Evolutionary conservation across 768 basidiomycete species (phyloP).

Genomic region (Pulveroboletus sp.): DNA sequence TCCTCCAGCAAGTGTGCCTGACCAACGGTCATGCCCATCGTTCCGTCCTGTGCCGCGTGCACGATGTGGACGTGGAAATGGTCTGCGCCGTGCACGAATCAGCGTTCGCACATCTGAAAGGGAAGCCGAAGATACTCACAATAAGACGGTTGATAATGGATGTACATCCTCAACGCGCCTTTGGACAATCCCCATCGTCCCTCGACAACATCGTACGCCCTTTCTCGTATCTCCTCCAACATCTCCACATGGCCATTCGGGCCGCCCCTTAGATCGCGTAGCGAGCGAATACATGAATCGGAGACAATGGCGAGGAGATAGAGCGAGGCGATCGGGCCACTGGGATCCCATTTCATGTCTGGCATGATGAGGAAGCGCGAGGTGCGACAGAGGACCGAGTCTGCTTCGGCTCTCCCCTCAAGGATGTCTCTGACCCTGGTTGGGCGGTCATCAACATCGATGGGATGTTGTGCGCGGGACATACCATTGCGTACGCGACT

Average conservation of each 20-base stretch:
- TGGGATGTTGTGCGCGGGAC: not conserved
- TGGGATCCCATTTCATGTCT: constrained; percentile 97
- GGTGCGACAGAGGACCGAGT: constrained; percentile 64
- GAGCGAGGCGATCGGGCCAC: constrained; percentile 54
- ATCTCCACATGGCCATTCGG: constrained; percentile 55
- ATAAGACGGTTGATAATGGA: constrained; percentile 96
- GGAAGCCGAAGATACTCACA: constrained; percentile 50
- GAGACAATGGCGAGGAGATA: constrained; percentile 82
- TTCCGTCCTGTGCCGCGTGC: constrained; percentile 57
- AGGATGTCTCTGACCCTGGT: constrained; percentile 90
- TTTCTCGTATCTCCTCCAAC: constrained; percentile 58
- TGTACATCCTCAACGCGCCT: constrained; percentile 69
- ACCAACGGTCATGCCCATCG: constrained; percentile 74
- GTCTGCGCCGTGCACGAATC: too few species aligned
- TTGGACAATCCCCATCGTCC: constrained; percentile 62
- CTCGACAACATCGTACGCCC: constrained; percentile 49
- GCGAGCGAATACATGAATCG: constrained; percentile 55
- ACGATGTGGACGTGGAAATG: constrained; percentile 95
- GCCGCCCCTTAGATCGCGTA: constrained; percentile 65
- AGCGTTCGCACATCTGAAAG: not conserved
- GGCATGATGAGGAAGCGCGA: constrained; percentile 77
- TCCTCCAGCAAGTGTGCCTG: constrained; percentile 94
- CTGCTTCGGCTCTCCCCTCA: constrained; percentile 66
- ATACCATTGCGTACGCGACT: constrained; percentile 79
- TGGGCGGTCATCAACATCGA: too few species aligned